phyloP scores from a whole-genome alignment of 2,329 filamentous ascomycete genomes.

The Immersiporthe knoxdaviesiana region DNA sequence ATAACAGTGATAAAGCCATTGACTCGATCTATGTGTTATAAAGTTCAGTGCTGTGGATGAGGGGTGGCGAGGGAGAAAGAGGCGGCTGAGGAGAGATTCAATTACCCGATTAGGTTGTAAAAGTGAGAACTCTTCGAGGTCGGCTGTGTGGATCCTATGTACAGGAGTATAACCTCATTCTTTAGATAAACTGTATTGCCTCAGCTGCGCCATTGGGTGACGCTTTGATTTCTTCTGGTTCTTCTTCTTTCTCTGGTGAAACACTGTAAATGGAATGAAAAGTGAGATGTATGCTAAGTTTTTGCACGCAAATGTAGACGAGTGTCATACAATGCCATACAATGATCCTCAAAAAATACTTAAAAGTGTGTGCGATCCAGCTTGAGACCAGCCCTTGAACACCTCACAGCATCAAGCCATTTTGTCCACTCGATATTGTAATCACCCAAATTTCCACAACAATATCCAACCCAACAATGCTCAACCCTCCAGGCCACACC shows the following conservation, averaged over 20 bases:
- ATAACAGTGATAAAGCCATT: not conserved
- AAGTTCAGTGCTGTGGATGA: not conserved
- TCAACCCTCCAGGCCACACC: constrained; percentile 21
- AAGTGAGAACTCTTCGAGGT: constrained; percentile 23
- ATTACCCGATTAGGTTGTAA: constrained; percentile 19
- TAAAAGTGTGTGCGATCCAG: not conserved
- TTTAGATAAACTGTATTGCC: not conserved
- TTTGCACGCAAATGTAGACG: too few relatives aligned
- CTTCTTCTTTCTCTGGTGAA: not conserved
- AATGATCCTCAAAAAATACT: not conserved
- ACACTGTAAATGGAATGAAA: not conserved
- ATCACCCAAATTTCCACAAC: too few relatives aligned
- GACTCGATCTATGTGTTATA: not conserved
- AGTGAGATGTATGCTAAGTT: not conserved
- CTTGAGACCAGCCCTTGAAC: not conserved
- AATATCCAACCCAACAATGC: not conserved
- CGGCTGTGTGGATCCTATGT: not conserved
- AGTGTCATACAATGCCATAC: not conserved
- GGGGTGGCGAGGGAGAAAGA: not conserved
- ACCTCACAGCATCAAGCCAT: not conserved
- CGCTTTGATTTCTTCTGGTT: not conserved
- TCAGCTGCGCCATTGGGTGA: not conserved
- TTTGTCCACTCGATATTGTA: not conserved
- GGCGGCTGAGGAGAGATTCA: too few relatives aligned
- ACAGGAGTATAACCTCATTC: not conserved